Conservation (phyloP, 1,284 basidiomycete genomes). For the Lignosus rhinocerotis region DNA sequence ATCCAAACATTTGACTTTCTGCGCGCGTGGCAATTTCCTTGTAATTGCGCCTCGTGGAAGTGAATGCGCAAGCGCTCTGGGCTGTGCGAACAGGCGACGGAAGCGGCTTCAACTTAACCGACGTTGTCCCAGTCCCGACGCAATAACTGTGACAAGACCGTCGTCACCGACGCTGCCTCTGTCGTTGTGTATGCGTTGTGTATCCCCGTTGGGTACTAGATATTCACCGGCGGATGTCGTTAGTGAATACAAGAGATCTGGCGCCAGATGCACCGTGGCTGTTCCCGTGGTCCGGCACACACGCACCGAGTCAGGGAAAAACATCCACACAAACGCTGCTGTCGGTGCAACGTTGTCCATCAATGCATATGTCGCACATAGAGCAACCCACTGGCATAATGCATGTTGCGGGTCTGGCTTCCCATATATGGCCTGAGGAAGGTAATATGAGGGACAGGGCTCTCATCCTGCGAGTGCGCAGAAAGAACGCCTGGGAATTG, state of each 20-base stretch:
- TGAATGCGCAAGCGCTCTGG: slow-evolving; percentile 2
- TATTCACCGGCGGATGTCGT: slow-evolving; percentile 12
- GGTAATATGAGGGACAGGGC: neutral
- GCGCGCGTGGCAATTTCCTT: slow-evolving; percentile 21
- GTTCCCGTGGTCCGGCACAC: slow-evolving; percentile 2
- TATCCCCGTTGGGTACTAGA: slow-evolving; percentile 9
- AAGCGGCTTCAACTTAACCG: neutral
- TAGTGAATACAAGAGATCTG: slow-evolving; percentile 7
- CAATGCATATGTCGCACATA: neutral
- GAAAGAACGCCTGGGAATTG: slow-evolving; percentile 4
- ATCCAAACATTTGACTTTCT: slow-evolving; percentile 16
- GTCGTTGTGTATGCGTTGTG: slow-evolving; percentile 8
- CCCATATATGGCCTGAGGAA: neutral
- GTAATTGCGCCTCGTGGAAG: slow-evolving; percentile 16
- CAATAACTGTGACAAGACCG: neutral
- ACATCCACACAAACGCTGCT: slow-evolving; percentile 1
- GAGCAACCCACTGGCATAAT: neutral
- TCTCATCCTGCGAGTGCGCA: neutral
- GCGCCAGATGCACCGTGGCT: slow-evolving; percentile 1
- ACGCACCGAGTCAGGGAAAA: slow-evolving; percentile 1
- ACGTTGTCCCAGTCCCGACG: neutral
- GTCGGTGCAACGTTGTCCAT: slow-evolving; percentile 5
- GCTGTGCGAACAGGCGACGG: neutral
- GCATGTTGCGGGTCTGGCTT: neutral
- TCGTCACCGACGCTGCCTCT: slow-evolving; percentile 1